Evolutionary conservation across 2,329 filamentous ascomycete species (phyloP).

Genomic region (Tolypocladium ovalisporum): DNA sequence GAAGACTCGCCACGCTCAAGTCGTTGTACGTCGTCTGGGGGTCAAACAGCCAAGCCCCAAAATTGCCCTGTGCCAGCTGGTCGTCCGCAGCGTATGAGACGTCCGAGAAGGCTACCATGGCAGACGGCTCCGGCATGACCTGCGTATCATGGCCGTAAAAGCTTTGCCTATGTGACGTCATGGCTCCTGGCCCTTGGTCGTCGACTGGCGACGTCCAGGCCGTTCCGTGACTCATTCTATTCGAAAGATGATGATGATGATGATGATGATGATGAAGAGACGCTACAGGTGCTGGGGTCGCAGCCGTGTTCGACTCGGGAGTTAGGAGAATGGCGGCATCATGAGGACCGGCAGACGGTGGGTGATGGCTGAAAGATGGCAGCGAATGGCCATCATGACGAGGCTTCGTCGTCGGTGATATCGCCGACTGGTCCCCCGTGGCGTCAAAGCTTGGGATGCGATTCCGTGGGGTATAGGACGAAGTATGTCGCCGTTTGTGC

Average conservation of each 20-base stretch:
- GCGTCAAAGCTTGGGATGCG: conserved; percentile 37
- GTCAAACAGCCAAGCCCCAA: conserved; percentile 41
- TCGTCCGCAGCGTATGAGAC: conserved; percentile 18
- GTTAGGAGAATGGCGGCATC: conserved; percentile 35
- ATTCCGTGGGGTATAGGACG: conserved; percentile 39
- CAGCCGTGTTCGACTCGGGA: conserved; percentile 23
- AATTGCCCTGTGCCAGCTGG: conserved; percentile 29
- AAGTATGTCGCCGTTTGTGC: conserved; percentile 54
- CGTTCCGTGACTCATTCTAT: conserved; percentile 7
- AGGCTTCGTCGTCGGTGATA: neutral
- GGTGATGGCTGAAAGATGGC: neutral
- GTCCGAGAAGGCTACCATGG: conserved; percentile 17
- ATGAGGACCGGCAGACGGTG: conserved; percentile 24
- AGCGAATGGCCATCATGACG: neutral
- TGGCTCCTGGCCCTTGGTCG: conserved; percentile 18
- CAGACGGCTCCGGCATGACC: conserved; percentile 18
- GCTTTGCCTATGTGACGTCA: conserved; percentile 25
- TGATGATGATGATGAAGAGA: no score
- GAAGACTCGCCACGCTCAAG: conserved; percentile 29
- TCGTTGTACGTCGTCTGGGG: conserved; percentile 29
- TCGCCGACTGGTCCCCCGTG: conserved; percentile 10
- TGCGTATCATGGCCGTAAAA: conserved; percentile 23
- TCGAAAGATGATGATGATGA: conserved; percentile 5
- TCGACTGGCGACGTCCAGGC: conserved; percentile 21
- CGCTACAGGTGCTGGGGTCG: conserved; percentile 14